A percentile compares a stretch with the other conserved stretches of the same genome.
Evolutionary conservation across 345 rosid genomes (phyloP).

Genomic region (Pistacia integerrima): DNA sequence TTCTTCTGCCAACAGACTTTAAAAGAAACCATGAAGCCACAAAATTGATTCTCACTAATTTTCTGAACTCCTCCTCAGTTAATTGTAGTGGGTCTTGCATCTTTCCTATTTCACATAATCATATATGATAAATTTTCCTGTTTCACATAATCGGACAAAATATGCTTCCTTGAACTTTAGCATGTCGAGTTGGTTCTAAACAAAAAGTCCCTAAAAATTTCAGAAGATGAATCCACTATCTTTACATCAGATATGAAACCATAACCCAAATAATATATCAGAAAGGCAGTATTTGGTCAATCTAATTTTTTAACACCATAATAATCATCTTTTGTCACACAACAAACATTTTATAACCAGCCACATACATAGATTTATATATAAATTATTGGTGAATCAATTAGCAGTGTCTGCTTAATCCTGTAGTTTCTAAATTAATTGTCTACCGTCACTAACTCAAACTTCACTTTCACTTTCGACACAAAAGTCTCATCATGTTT

Average conservation of each 20-base stretch:
- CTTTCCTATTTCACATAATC: conserved; percentile 51
- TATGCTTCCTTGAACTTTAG: too few relatives aligned
- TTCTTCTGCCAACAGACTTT: conserved; percentile 68
- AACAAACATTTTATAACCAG: neutral
- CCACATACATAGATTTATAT: neutral
- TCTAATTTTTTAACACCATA: too few relatives aligned
- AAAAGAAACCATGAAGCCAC: conserved; percentile 81
- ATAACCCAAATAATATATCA: neutral
- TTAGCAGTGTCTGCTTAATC: neutral
- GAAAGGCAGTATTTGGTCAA: neutral
- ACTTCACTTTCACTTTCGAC: too few relatives aligned
- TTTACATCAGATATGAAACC: neutral
- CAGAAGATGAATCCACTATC: neutral
- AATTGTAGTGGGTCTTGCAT: conserved; percentile 66
- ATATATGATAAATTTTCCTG: conserved; percentile 5
- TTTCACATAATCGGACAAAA: neutral
- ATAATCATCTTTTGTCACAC: neutral
- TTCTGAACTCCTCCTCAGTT: conserved; percentile 62
- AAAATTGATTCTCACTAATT: conserved; percentile 56
- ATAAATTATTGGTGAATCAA: neutral
- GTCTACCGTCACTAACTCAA: neutral
- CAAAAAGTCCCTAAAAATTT: neutral
- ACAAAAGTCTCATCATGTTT: too few relatives aligned
- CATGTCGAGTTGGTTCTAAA: neutral
- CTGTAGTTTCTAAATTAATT: neutral